phyloP scores from a whole-genome alignment of 108 stramenopile species.

The Pseudonitzschia multiseries region DNA sequence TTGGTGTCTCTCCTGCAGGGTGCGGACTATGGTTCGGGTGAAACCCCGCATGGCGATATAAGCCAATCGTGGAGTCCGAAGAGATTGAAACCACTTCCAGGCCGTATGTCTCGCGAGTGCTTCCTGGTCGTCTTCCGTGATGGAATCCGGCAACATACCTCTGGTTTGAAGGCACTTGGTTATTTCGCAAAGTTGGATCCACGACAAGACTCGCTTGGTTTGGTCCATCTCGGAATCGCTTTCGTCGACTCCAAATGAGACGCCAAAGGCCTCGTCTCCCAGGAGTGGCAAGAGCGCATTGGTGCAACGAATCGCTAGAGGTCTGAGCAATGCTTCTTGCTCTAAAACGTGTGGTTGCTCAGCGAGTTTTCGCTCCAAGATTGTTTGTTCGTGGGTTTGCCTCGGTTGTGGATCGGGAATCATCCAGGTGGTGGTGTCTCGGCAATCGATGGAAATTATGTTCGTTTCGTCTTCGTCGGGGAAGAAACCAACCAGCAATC shows the following conservation, averaged over 20 bases:
- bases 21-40: slow-evolving; percentile 39
- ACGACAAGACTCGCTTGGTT: slow-evolving; percentile 17
- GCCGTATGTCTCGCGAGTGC: slow-evolving; percentile 60
- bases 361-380: slow-evolving; percentile 56
- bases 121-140: slow-evolving; percentile 63
- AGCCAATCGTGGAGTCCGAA: slow-evolving; percentile 61
- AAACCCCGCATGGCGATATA: slow-evolving; percentile 66
- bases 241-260: slow-evolving; percentile 76
- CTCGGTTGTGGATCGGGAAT: slow-evolving; percentile 88
- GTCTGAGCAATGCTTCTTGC: slow-evolving; percentile 50
- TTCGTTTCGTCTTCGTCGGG: slow-evolving; percentile 39
- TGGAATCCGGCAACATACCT: slow-evolving; percentile 48
- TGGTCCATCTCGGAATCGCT: slow-evolving; percentile 30
- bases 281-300: slow-evolving; percentile 43
- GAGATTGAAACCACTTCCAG: slow-evolving; percentile 79
- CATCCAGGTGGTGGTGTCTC: slow-evolving; percentile 55
- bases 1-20: slow-evolving; percentile 32
- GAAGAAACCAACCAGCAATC: slow-evolving; percentile 68
- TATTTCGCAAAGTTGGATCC: slow-evolving; percentile 76
- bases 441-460: slow-evolving; percentile 63
- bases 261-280: slow-evolving; percentile 45
- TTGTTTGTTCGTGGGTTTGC: slow-evolving; percentile 52
- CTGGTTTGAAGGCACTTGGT: slow-evolving; percentile 66
- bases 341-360: slow-evolving; percentile 52
- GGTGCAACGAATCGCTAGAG: slow-evolving; percentile 55